Percentiles rank a stretch among this genome's conserved stretches.
phyloP scores from a whole-genome alignment of 306 rosid species.

The Carpinus viminea region DNA sequence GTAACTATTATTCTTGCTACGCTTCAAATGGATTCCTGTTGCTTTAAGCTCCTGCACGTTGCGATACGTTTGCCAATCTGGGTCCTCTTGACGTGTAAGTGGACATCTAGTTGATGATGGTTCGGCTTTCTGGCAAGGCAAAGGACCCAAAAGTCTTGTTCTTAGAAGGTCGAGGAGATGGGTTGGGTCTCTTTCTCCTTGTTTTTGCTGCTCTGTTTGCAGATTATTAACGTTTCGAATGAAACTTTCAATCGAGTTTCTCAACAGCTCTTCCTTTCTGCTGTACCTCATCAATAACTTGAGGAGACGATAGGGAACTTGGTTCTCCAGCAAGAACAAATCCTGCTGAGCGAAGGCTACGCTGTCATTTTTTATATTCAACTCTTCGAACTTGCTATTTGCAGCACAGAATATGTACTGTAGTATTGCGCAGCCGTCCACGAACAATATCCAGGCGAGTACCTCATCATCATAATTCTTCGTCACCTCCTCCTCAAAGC shows the following conservation, averaged over 20 bases:
- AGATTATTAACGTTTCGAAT: neutral
- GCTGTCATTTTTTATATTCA: neutral
- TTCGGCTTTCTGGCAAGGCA: neutral
- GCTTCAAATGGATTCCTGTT: neutral
- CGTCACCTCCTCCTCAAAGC: conserved; percentile 4
- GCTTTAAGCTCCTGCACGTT: neutral
- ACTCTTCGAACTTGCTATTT: rapidly evolving
- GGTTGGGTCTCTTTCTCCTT: neutral
- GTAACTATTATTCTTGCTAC: neutral
- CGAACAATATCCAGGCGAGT: conserved; percentile 21
- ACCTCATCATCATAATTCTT: neutral
- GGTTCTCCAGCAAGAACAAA: conserved; percentile 37
- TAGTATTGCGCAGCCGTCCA: conserved; percentile 27
- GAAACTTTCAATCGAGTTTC: rapidly evolving
- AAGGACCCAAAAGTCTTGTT: neutral
- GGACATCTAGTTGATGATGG: neutral
- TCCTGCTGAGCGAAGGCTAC: conserved; percentile 1
- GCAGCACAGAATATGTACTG: neutral
- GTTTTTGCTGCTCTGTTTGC: no score
- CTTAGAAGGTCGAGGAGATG: conserved; percentile 23
- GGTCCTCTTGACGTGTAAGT: neutral
- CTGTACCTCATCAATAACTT: neutral
- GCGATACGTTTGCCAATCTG: neutral
- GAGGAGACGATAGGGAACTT: conserved; percentile 26
- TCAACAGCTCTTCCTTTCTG: rapidly evolving